phyloP scores from a whole-genome alignment of 2,329 filamentous ascomycete genomes.

The Xenosphaeropsis pyriputrescens region DNA sequence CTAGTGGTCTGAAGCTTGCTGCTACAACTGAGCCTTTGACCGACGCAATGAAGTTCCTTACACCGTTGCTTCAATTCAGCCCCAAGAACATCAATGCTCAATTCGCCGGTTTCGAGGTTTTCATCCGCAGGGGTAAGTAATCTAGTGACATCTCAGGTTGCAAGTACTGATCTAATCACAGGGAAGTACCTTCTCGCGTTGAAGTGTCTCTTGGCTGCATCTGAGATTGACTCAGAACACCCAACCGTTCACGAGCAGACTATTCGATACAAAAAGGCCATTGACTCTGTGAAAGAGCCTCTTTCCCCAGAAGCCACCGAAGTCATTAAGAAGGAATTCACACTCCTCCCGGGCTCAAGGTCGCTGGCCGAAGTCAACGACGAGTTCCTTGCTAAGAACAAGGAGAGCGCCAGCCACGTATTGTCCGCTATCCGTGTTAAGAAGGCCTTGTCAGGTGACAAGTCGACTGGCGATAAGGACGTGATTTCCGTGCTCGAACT shows the following conservation, averaged over 20 bases:
- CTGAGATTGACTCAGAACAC: constrained; percentile 52
- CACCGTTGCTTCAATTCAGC: constrained; percentile 67
- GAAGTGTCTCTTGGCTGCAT: constrained; percentile 66
- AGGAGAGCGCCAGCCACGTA: constrained; percentile 43
- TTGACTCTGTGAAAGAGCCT: constrained; percentile 40
- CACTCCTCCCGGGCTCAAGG: constrained; percentile 37
- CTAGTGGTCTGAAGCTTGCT: constrained; percentile 64
- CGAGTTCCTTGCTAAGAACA: constrained; percentile 47
- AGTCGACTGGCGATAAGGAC: constrained; percentile 42
- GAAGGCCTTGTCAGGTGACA: constrained; percentile 41
- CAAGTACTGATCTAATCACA: constrained; percentile 22
- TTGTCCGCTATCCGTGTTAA: constrained; percentile 48
- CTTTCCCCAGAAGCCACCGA: constrained; percentile 51
- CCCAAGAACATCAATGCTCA: constrained; percentile 73
- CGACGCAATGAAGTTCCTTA: constrained; percentile 77
- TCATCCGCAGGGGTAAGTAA: constrained; percentile 62
- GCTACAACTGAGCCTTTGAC: constrained; percentile 71
- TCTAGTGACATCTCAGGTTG: neutral
- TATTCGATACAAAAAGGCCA: constrained; percentile 49
- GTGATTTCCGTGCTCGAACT: constrained; percentile 42
- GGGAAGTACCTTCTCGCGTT: constrained; percentile 81
- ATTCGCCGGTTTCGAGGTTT: constrained; percentile 79
- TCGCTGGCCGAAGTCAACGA: constrained; percentile 52
- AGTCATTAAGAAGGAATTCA: constrained; percentile 56
- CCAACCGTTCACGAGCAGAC: constrained; percentile 64